Conservation (phyloP, 768 basidiomycete species). For the Cystobasidiopsis lactophilus region DNA sequence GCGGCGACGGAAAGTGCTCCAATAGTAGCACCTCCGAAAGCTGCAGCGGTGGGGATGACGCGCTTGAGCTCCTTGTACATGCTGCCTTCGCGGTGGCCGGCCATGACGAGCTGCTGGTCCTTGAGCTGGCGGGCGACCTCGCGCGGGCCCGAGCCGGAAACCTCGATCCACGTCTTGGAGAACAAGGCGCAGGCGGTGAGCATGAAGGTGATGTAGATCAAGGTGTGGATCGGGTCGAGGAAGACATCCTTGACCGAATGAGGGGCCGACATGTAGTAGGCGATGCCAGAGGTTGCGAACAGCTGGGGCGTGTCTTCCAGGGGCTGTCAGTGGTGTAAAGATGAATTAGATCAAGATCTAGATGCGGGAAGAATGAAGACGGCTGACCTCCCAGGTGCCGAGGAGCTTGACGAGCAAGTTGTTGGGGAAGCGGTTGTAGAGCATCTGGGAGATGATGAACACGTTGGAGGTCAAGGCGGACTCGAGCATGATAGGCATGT, state of each 20-base stretch:
- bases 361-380: not conserved
- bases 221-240: slow-evolving; percentile 80
- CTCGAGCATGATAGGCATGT: slow-evolving; percentile 99
- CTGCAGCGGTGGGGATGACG: slow-evolving; percentile 91
- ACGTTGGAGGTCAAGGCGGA: slow-evolving; percentile 78
- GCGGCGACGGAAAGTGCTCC: slow-evolving; percentile 75
- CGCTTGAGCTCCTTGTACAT: slow-evolving; percentile 99
- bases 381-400: slow-evolving; percentile 87
- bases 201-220: slow-evolving; percentile 77
- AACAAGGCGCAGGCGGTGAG: slow-evolving; percentile 85
- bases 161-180: slow-evolving; percentile 99
- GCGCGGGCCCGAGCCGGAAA: slow-evolving; percentile 81
- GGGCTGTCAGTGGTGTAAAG: slow-evolving; percentile 34
- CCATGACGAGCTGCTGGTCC: slow-evolving; percentile 80
- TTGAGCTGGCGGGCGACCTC: slow-evolving; percentile 96
- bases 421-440: slow-evolving; percentile 67
- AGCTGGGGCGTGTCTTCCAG: slow-evolving; percentile 86
- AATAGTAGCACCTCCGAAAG: slow-evolving; percentile 90
- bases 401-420: slow-evolving; percentile 75
- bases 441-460: slow-evolving; percentile 91
- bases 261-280: slow-evolving; percentile 97
- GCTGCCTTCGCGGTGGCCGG: slow-evolving; percentile 75
- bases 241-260: slow-evolving; percentile 71
- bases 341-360: not conserved
- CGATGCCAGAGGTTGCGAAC: slow-evolving; percentile 66